Evolutionary conservation across 2,329 filamentous ascomycete species (phyloP).

Genomic region (Nothomitra cinnamomea): DNA sequence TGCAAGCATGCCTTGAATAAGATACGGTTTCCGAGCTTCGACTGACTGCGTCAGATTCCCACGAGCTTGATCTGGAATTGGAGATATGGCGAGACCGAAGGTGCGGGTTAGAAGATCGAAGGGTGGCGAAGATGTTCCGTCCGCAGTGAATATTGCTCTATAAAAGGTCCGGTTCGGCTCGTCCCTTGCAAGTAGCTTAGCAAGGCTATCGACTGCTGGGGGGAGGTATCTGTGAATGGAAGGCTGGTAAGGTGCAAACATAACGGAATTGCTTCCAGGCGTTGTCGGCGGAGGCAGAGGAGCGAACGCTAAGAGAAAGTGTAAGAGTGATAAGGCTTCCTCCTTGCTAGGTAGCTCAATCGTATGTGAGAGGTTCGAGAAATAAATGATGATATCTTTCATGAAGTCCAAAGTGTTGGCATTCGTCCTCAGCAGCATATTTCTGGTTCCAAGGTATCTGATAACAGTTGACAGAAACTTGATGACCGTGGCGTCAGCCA

Average conservation of each 20-base stretch:
- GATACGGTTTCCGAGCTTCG: conserved; percentile 68
- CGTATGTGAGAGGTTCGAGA: conserved; percentile 73
- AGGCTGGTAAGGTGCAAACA: conserved; percentile 70
- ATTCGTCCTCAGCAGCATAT: conserved; percentile 67
- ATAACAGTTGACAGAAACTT: conserved; percentile 74
- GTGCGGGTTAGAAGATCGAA: conserved; percentile 72
- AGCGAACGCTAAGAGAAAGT: conserved; percentile 82
- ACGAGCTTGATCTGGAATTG: conserved; percentile 57
- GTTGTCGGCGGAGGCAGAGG: conserved; percentile 49
- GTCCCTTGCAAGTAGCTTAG: conserved; percentile 81
- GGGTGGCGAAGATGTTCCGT: conserved; percentile 44
- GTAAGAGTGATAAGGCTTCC: conserved; percentile 69
- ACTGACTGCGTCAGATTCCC: conserved; percentile 48
- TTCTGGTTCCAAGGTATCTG: conserved; percentile 72
- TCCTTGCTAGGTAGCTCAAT: conserved; percentile 73
- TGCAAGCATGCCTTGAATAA: conserved; percentile 83
- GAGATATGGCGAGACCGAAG: conserved; percentile 73
- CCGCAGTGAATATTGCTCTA: conserved; percentile 61
- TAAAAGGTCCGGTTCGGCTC: conserved; percentile 83
- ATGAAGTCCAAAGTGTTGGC: conserved; percentile 87
- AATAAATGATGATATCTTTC: conserved; percentile 79
- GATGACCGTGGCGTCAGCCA: conserved; percentile 63
- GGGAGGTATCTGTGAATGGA: conserved; percentile 73
- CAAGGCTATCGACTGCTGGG: conserved; percentile 73
- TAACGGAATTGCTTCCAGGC: conserved; percentile 27